Base-by-base conservation (phyloP, 495 filamentous ascomycete genomes). In the Lichenothelia convexa region DNA sequence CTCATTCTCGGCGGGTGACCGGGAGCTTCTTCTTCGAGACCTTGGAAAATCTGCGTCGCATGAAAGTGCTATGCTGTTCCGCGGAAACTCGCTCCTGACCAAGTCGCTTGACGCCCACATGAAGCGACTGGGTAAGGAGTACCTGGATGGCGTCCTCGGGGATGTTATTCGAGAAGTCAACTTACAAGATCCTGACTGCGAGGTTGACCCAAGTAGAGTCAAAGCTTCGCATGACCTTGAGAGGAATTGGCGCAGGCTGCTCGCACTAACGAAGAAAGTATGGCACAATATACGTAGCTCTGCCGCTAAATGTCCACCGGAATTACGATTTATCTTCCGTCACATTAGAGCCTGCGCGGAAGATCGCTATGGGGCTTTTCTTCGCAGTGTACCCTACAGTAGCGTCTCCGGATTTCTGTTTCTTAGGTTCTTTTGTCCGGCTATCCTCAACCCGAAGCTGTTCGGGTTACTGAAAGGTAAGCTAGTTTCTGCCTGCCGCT, bases 361-460 rank as follows among this genome's bases (percentile, higher is more conserved):
- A 53, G 89, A 95, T 55, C 75, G 86, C 18, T 99, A 94, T 58
- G 89, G 89, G n/a, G 85, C 92, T 49, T 89, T 89, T 47, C 61
- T 93, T 24, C 73, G 82, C 13, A 87, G 78, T n/a, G 85, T 94
- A 22, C 74, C 75, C 18, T 99, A 95, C 54, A 93, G 84, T 41
- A 91, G 83, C 50, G 86, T 99, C 21, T 93, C 85, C 40, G 89
- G 89, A 2, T 99, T 99, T 50, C 58, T 99, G 17, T 99, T 99
- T 50, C 62, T 99, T 39, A 73, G 89, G 17, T 95, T 95, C 62
- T 85, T 99, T 49, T 93, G 84, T 42, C 91, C 89, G 2, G 89
- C 89, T 17, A 84, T 99, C 30, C 62, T 99, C 5, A 94, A 94
- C 49, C 89, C 89, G 3, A 94, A 93, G 55, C 65, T 99, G 18